A percentile compares a stretch with the other conserved stretches of the same genome.
Conservation (phyloP, 148 eudicot genomes). For the Chenopodium quinoa region DNA sequence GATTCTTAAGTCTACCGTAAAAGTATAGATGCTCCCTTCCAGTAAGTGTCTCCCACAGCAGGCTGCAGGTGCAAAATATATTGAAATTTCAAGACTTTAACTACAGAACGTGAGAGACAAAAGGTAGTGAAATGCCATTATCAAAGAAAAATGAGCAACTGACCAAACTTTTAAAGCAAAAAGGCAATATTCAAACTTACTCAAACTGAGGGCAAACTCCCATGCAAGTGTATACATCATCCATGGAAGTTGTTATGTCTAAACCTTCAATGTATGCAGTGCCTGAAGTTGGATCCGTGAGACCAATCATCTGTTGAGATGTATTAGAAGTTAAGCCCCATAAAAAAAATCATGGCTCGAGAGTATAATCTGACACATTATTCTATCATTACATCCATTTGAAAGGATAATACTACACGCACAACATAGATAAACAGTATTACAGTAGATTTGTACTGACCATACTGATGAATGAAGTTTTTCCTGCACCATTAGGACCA, state of each 20-base stretch:
- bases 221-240: conserved; percentile 69
- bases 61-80: conserved; percentile 37
- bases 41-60: conserved; percentile 82
- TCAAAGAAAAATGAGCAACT: not conserved
- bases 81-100: not conserved
- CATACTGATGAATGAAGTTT: conserved; percentile 87
- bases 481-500: conserved; percentile 98
- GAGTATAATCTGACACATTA: not conserved
- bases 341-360: not conserved
- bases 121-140: no score
- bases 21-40: conserved; percentile 86
- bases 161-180: not conserved
- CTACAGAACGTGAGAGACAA: not conserved
- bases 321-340: not conserved
- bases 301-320: conserved; percentile 74
- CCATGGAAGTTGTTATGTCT: conserved; percentile 64
- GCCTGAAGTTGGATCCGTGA: conserved; percentile 77
- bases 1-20: conserved; percentile 86
- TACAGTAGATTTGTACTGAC: conserved; percentile 21
- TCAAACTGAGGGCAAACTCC: conserved; percentile 93
- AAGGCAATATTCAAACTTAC: conserved; percentile 37
- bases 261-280: conserved; percentile 65
- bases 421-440: not conserved
- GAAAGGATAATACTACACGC: not conserved
- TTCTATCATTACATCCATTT: not conserved